Conservation (phyloP, 1,284 basidiomycete species). For the Tilletia walkeri region DNA sequence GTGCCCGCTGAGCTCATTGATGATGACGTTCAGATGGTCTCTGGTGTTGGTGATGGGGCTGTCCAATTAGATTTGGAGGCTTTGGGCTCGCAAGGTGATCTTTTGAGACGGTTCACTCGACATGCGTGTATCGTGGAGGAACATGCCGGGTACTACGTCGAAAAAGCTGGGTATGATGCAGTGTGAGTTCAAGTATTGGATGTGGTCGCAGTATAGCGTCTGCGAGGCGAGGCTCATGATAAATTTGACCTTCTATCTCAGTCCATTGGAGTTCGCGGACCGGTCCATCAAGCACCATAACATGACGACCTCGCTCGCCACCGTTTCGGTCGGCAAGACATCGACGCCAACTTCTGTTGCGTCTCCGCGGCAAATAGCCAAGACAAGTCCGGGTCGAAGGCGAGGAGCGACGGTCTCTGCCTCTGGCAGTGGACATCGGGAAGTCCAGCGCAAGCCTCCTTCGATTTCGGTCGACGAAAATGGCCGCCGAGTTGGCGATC, state of each 20-base stretch:
- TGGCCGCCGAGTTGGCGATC: not conserved
- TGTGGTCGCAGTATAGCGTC: no score
- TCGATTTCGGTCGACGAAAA: not conserved
- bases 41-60: not conserved
- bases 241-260: not conserved
- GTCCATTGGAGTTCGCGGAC: not conserved
- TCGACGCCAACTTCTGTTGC: not conserved
- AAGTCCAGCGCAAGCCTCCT: not conserved
- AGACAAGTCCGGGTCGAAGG: constrained; percentile 1
- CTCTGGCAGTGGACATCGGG: not conserved
- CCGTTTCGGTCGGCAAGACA: constrained; percentile 5
- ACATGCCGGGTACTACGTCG: constrained; percentile 36
- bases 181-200: not conserved
- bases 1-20: constrained; percentile 26
- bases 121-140: constrained; percentile 42
- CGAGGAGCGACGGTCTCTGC: constrained; percentile 3
- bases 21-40: not conserved
- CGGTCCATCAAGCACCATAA: not conserved
- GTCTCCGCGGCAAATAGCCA: not conserved
- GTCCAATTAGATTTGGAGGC: not conserved
- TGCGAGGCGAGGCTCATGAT: not conserved
- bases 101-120: constrained; percentile 31
- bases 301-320: not conserved
- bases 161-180: constrained; percentile 40
- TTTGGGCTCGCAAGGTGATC: constrained; percentile 20